A percentile compares a stretch with the other conserved stretches of the same genome.
These are phyloP conservation scores for Porogramme epimiltina DNA, from an alignment of 1,284 basidiomycete genomes.

Conservation along the genomic window DNA sequence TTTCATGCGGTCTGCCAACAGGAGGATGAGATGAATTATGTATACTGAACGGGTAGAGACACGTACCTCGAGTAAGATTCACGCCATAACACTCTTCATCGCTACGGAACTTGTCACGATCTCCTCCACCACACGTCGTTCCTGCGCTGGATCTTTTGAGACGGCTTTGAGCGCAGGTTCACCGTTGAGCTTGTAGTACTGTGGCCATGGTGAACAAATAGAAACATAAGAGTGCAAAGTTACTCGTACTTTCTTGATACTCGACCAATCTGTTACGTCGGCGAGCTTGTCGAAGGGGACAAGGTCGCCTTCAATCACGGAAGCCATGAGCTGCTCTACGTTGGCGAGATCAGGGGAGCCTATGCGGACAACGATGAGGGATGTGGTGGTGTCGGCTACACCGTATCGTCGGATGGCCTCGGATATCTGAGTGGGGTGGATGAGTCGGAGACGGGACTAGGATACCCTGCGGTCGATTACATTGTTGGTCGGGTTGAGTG, in stretches of 20 bases:
- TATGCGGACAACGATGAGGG: slow-evolving; percentile 77
- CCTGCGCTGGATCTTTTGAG: slow-evolving; percentile 37
- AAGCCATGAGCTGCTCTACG: slow-evolving; percentile 53
- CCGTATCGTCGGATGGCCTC: slow-evolving; percentile 88
- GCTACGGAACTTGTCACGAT: slow-evolving; percentile 78
- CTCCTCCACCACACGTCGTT: slow-evolving; percentile 55
- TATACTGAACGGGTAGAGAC: too few relatives aligned
- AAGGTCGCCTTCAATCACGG: slow-evolving; percentile 58
- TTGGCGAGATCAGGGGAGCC: slow-evolving; percentile 40
- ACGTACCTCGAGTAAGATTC: too few relatives aligned
- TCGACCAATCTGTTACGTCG: slow-evolving; percentile 66
- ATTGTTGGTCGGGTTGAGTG: slow-evolving; percentile 84
- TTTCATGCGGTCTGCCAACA: too few relatives aligned
- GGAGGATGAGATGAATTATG: too few relatives aligned
- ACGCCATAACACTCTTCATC: slow-evolving; percentile 73
- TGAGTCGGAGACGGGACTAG: not conserved
- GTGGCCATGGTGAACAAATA: slow-evolving; percentile 1
- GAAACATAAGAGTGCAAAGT: not conserved
- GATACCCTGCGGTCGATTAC: slow-evolving; percentile 38
- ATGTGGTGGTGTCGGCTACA: slow-evolving; percentile 64
- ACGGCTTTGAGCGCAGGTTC: slow-evolving; percentile 48
- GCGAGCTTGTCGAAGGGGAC: slow-evolving; percentile 48
- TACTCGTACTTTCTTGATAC: slow-evolving; percentile 43
- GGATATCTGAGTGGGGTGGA: slow-evolving; percentile 59
- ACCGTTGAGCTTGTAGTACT: slow-evolving; percentile 79